Evolutionary conservation across 2,329 filamentous ascomycete genomes (phyloP), one percentile per base, ranked within the genome.

Genomic region (Sporothrix brasiliensis): DNA sequence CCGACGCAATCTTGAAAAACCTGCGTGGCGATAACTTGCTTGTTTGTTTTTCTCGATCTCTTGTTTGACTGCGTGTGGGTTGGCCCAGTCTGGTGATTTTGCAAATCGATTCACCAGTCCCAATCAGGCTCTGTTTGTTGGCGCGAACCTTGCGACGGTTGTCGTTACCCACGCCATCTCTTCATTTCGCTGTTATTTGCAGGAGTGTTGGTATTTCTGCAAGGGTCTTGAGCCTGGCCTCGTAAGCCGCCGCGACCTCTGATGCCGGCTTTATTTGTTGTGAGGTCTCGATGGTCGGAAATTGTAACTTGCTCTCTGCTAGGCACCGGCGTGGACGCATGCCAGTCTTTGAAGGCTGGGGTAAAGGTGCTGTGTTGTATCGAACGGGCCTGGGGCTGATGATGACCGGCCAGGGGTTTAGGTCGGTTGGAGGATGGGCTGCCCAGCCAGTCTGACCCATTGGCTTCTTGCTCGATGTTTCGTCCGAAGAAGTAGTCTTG

Each of bases 111-210:
- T 41, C 19, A 30, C 61, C 47, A 66, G 61, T 66, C 61, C 47
- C 47, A 39, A 66, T 14, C 47, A 21, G 61, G 61, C 47, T 52
- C 27, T 52, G 19, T 34, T 52, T 24, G 63, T 47, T 66, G 58
- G 39, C 19, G 47, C 34, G 27, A 34, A 34, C 7, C 19, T 52
- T 39, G 47, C 27, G 16, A 50, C 24, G 27, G 65, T 47, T 11
- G 63, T 54, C 65, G 63, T 67, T 24, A 24, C 58, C 39, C 34
- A 47, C 58, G 58, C 16, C n/a, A n/a, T 63, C 58, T 56, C 34
- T 67, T 67, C 50, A 67, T 67, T 67, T 67, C 65, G 49, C 63
- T 56, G 41, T 67, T 52, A 53, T 52, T 11, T 39, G 41, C 60
- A 30, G 19, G 61, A 65, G 10, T 49, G 11, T 47, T 61, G 34